Conservation (phyloP, 352 stramenopile species). For the Phytopythium vexans region DNA sequence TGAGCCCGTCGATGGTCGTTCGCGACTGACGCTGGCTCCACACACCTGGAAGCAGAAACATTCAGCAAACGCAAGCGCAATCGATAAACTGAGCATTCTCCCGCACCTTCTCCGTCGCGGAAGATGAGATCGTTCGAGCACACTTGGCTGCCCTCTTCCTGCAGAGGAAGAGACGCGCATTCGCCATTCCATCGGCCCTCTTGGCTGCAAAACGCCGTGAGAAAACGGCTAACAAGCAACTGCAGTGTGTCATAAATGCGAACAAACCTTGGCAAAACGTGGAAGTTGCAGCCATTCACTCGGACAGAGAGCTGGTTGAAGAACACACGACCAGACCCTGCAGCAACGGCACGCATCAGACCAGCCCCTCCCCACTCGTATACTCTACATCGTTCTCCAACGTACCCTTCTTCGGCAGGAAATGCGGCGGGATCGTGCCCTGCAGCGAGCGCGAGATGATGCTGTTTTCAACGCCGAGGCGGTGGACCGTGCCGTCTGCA, state of each 20-base stretch:
- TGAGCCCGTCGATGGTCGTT: slow-evolving; percentile 84
- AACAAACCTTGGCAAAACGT: slow-evolving; percentile 62
- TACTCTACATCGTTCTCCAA: not conserved
- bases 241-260: not conserved
- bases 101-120: slow-evolving; percentile 68
- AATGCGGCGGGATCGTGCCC: slow-evolving; percentile 42
- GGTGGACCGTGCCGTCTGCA: slow-evolving; percentile 75
- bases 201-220: slow-evolving; percentile 30
- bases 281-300: slow-evolving; percentile 82
- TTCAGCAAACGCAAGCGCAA: not conserved
- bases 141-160: slow-evolving; percentile 81
- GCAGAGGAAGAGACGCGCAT: slow-evolving; percentile 57
- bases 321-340: slow-evolving; percentile 51
- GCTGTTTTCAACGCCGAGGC: slow-evolving; percentile 80
- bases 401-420: slow-evolving; percentile 50
- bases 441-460: slow-evolving; percentile 69
- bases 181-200: slow-evolving; percentile 88
- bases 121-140: slow-evolving; percentile 85
- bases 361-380: not conserved
- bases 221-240: not conserved
- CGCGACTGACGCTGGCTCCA: slow-evolving; percentile 85
- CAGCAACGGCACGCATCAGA: not conserved
- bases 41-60: slow-evolving; percentile 26
- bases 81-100: not conserved
- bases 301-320: slow-evolving; percentile 88